phyloP scores from a whole-genome alignment of 2,329 filamentous ascomycete species.

The Fusarium concolor region DNA sequence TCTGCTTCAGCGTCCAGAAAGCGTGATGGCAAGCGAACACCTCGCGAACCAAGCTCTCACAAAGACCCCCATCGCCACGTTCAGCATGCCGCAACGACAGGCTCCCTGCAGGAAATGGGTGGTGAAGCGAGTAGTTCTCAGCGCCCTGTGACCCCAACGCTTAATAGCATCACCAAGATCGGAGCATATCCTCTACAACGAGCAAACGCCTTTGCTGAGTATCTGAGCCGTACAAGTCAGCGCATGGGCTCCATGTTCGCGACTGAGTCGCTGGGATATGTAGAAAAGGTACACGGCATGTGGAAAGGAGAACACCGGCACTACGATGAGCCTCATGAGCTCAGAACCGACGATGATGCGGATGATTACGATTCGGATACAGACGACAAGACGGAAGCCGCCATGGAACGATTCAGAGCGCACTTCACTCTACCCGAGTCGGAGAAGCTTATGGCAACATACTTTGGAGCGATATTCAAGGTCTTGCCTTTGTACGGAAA shows the following conservation, averaged over 20 bases:
- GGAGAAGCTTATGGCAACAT: conserved; percentile 88
- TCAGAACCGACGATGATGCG: conserved; percentile 61
- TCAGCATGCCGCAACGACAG: conserved; percentile 55
- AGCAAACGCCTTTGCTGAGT: conserved; percentile 84
- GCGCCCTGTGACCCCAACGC: conserved; percentile 54
- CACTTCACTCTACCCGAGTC: conserved; percentile 90
- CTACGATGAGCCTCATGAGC: conserved; percentile 74
- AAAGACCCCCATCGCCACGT: conserved; percentile 22
- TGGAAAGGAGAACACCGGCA: conserved; percentile 92
- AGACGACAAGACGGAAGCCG: conserved; percentile 72
- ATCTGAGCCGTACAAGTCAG: conserved; percentile 81
- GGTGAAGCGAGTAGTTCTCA: conserved; percentile 31
- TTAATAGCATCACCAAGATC: conserved; percentile 67
- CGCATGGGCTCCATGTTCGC: conserved; percentile 85
- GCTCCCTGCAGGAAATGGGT: conserved; percentile 45
- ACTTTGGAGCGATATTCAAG: conserved; percentile 91
- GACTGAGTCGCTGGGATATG: conserved; percentile 93
- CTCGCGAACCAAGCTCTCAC: conserved; percentile 31
- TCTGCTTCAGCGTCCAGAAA: conserved; percentile 56
- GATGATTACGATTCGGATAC: conserved; percentile 66
- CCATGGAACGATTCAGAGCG: conserved; percentile 84
- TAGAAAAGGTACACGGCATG: conserved; percentile 97
- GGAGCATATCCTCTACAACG: conserved; percentile 85
- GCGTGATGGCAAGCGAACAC: conserved; percentile 23
- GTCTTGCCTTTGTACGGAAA: conserved; percentile 95